Evolutionary conservation across 495 filamentous ascomycete species (phyloP).

Genomic region (Aspergillus affinis): DNA sequence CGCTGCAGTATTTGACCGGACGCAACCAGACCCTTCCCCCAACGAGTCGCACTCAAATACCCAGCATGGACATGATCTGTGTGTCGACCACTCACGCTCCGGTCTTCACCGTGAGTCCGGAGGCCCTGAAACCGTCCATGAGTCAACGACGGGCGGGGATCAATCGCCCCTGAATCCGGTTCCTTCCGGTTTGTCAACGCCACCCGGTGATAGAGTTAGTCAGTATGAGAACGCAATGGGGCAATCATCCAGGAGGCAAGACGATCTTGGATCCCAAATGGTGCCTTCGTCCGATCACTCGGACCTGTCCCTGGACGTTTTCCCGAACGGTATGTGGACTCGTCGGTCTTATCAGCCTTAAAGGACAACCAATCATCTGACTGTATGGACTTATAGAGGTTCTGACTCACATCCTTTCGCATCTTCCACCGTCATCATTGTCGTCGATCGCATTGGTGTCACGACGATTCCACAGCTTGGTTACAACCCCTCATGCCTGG

Average conservation of each 20-base stretch:
- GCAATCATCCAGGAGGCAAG: slow-evolving; percentile 41
- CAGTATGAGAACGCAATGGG: slow-evolving; percentile 69
- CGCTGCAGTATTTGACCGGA: slow-evolving; percentile 58
- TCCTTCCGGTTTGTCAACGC: slow-evolving; percentile 11
- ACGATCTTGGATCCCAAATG: slow-evolving; percentile 60
- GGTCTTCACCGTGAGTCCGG: slow-evolving; percentile 26
- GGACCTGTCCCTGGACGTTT: slow-evolving; percentile 57
- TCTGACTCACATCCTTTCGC: slow-evolving; percentile 85
- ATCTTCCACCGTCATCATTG: slow-evolving; percentile 77
- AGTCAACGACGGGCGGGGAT: slow-evolving; percentile 29
- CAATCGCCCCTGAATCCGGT: slow-evolving; percentile 29
- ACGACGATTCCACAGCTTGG: slow-evolving; percentile 74
- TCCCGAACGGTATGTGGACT: slow-evolving; percentile 73
- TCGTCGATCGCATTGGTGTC: slow-evolving; percentile 78
- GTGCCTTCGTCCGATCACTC: slow-evolving; percentile 50
- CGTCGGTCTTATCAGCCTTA: not conserved
- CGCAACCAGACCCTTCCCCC: slow-evolving; percentile 42
- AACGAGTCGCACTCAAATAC: slow-evolving; percentile 39
- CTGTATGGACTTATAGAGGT: slow-evolving; percentile 61
- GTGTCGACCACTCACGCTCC: slow-evolving; percentile 40
- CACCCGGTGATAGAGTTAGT: slow-evolving; percentile 58
- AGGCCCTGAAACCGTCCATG: slow-evolving; percentile 30
- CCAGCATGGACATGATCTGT: slow-evolving; percentile 77
- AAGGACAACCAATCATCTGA: slow-evolving; percentile 22
- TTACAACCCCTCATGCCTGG: slow-evolving; percentile 90